A percentile compares a stretch with the other conserved stretches of the same genome.
phyloP scores from a whole-genome alignment of 495 filamentous ascomycete species.

The Penicillium riverlandense region DNA sequence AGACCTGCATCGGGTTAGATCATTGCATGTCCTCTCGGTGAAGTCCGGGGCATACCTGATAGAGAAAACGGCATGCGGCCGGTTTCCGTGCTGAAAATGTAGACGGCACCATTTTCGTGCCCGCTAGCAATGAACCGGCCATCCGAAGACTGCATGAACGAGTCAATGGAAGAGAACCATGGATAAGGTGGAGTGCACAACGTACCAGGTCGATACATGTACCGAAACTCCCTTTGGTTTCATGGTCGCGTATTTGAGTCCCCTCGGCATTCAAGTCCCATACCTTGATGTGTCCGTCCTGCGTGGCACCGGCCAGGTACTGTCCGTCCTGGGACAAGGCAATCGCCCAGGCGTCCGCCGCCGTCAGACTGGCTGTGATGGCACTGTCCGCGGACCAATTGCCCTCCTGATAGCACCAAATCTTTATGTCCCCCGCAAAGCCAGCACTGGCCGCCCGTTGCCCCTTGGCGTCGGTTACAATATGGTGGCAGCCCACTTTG shows the following conservation, averaged over 20 bases:
- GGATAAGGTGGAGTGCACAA: not conserved
- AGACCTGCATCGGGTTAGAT: constrained; percentile 50
- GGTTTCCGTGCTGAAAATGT: constrained; percentile 88
- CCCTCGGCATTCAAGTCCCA: constrained; percentile 61
- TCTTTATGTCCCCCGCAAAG: constrained; percentile 77
- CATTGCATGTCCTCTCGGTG: not conserved
- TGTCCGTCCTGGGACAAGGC: constrained; percentile 74
- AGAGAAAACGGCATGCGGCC: constrained; percentile 81
- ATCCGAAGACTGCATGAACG: constrained; percentile 50
- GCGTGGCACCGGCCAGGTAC: constrained; percentile 73
- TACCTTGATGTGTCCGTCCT: constrained; percentile 78
- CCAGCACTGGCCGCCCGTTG: constrained; percentile 70
- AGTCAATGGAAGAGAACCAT: constrained; percentile 2
- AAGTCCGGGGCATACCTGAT: constrained; percentile 46
- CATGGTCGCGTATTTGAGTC: constrained; percentile 66
- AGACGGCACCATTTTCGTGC: constrained; percentile 88
- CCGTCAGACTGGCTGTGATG: constrained; percentile 18
- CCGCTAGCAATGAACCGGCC: constrained; percentile 83
- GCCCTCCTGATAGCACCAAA: constrained; percentile 59
- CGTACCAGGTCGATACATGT: constrained; percentile 75
- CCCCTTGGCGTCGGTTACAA: constrained; percentile 63
- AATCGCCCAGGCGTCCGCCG: constrained; percentile 73
- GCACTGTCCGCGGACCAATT: constrained; percentile 45
- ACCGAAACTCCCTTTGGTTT: constrained; percentile 87
- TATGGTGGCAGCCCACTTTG: constrained; percentile 81